phyloP scores from a whole-genome alignment of 116 monocot species.

The Dioscorea cayenensis region DNA sequence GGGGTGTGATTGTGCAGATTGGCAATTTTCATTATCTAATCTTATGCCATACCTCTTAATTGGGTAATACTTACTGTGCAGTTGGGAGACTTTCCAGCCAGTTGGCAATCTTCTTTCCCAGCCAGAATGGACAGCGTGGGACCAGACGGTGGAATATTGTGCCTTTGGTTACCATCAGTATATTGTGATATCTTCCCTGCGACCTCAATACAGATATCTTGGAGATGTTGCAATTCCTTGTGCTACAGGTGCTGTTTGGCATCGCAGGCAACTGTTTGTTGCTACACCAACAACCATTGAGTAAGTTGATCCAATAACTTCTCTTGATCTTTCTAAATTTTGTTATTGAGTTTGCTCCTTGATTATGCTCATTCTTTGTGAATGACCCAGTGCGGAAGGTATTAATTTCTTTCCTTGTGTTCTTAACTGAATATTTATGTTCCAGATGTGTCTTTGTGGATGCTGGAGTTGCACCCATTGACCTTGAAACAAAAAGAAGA shows the following conservation, averaged over 20 bases:
- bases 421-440: slow-evolving; percentile 1
- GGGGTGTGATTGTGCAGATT: no score
- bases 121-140: slow-evolving; percentile 99
- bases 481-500: slow-evolving; percentile 85
- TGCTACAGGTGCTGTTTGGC: slow-evolving; percentile 99
- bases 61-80: slow-evolving; percentile 23
- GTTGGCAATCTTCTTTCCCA: slow-evolving; percentile 91
- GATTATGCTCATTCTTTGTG: background rate
- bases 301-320: slow-evolving; percentile 38
- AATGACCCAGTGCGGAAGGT: background rate
- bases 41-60: background rate
- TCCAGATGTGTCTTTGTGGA: slow-evolving; percentile 93
- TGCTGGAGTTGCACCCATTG: slow-evolving; percentile 96
- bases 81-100: slow-evolving; percentile 98
- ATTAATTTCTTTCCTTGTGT: background rate
- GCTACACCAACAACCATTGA: slow-evolving; percentile 98
- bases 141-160: slow-evolving; percentile 99
- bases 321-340: background rate
- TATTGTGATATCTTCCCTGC: slow-evolving; percentile 93
- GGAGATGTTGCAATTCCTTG: slow-evolving; percentile 97
- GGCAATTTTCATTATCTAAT: no score
- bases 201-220: slow-evolving; percentile 95
- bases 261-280: slow-evolving; percentile 97
- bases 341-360: background rate
- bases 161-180: slow-evolving; percentile 97